Evolutionary conservation across 805 yeast species (phyloP).

Genomic region (Maudiozyma serrabonitensis): DNA sequence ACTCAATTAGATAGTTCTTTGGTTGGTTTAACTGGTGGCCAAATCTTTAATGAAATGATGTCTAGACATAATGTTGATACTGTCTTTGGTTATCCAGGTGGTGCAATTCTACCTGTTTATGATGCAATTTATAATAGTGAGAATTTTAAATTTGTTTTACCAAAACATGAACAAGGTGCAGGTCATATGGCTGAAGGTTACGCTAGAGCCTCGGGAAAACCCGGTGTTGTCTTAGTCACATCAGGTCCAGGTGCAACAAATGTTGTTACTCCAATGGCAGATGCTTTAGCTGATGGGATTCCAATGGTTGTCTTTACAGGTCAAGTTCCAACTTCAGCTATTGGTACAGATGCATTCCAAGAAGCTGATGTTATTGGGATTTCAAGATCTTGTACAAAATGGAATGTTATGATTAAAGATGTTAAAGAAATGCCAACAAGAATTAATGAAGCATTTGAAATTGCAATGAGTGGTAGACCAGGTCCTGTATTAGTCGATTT

Average conservation of each 20-base stretch:
- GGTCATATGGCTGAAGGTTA: conserved; percentile 99
- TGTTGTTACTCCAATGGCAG: conserved; percentile 97
- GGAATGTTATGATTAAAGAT: conserved; percentile 97
- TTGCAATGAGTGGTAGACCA: conserved; percentile 92
- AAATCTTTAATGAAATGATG: conserved; percentile 99
- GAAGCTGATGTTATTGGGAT: conserved; percentile 98
- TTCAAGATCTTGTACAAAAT: conserved; percentile 93
- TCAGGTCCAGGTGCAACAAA: conserved; percentile 99
- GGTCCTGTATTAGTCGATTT: conserved; percentile 97
- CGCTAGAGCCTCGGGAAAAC: conserved; percentile 89
- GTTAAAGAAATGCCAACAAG: conserved; percentile 91
- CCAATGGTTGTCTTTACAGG: conserved; percentile 96
- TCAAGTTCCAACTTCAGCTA: conserved; percentile 90
- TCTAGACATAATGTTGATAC: conserved; percentile 90
- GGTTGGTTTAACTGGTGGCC: conserved; percentile 96
- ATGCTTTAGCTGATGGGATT: conserved; percentile 93
- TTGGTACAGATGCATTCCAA: conserved; percentile 98
- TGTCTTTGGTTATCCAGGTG: conserved; percentile 96
- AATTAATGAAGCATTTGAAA: conserved; percentile 96
- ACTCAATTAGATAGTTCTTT: conserved; percentile 62
- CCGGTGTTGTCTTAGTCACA: conserved; percentile 97
- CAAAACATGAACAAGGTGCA: conserved; percentile 98
- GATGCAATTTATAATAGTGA: conserved; percentile 93
- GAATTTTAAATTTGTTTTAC: conserved; percentile 81
- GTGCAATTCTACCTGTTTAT: conserved; percentile 95